phyloP scores from a whole-genome alignment of 2,329 filamentous ascomycete species.

The Penicillium sclerotigenum region DNA sequence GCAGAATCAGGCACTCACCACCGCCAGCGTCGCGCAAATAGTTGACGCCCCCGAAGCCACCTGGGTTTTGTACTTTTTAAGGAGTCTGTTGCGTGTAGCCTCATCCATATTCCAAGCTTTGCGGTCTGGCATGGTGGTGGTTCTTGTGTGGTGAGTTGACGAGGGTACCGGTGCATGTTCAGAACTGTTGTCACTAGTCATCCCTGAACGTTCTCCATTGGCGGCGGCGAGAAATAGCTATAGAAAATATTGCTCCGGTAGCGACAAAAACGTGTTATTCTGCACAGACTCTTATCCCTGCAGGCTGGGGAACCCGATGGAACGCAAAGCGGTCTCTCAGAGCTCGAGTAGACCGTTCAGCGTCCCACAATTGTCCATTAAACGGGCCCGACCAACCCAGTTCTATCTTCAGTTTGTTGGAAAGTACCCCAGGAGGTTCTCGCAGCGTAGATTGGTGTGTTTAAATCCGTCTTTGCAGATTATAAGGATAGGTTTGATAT shows the following conservation, averaged over 20 bases:
- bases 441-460: neutral
- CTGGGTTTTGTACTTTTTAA: slow-evolving; percentile 48
- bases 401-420: neutral
- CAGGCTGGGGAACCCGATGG: slow-evolving; percentile 50
- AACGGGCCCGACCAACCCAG: slow-evolving; percentile 22
- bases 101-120: slow-evolving; percentile 39
- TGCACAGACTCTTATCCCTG: slow-evolving; percentile 7
- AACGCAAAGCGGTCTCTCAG: slow-evolving; percentile 53
- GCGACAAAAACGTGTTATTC: neutral
- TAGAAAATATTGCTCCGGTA: slow-evolving; percentile 4
- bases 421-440: neutral
- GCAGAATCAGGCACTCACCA: slow-evolving; percentile 34
- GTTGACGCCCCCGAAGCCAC: slow-evolving; percentile 46
- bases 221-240: neutral
- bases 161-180: slow-evolving; percentile 42
- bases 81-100: slow-evolving; percentile 41
- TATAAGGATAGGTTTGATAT: neutral
- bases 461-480: neutral
- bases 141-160: slow-evolving; percentile 33
- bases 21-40: slow-evolving; percentile 44
- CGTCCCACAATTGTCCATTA: slow-evolving; percentile 50
- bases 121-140: slow-evolving; percentile 31
- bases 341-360: slow-evolving; percentile 48
- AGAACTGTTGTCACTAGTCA: slow-evolving; percentile 39
- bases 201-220: slow-evolving; percentile 35